Evolutionary conservation across 78 protist genomes (phyloP), one percentile per base, ranked within the genome.

Genomic region (Paratrimastix pyriformis): DNA sequence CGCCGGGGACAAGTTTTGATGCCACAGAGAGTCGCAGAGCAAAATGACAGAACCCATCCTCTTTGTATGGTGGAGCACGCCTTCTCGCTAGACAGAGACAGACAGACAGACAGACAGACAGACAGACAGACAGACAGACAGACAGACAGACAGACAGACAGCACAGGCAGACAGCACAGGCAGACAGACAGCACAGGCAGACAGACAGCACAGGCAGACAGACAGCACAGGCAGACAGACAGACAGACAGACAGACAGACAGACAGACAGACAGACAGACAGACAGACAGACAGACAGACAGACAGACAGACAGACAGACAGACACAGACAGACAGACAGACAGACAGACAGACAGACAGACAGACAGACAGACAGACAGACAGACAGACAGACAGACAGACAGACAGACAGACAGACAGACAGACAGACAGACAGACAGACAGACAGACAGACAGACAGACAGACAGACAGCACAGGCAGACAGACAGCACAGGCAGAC

Each of bases 191-290:
- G n/a, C n/a, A n/a, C n/a, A n/a, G n/a, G n/a, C n/a, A n/a, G n/a
- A n/a, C n/a, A n/a, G n/a, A n/a, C n/a, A n/a, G n/a, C n/a, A n/a
- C n/a, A n/a, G n/a, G n/a, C n/a, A n/a, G n/a, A n/a, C n/a, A n/a
- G n/a, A n/a, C n/a, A n/a, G n/a, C n/a, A n/a, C n/a, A n/a, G n/a
- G n/a, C n/a, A n/a, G n/a, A n/a, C n/a, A n/a, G n/a, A n/a, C n/a
- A n/a, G n/a, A n/a, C n/a, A n/a, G n/a, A n/a, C 69, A 62, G 69
- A 62, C 69, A 62, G 69, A 62, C 69, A 62, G 69, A 62, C 69
- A 62, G 69, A 62, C 69, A 62, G 69, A 62, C 72, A 65, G 50
- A 65, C 50, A 40, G 44, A 40, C 72, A 40, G 50, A 40, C 72
- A 65, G 50, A 65, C 72, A 40, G 50, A 35, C 50, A 65, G 50